Conservation (phyloP, 805 yeast species). For the Cyberlindnera maritima region DNA sequence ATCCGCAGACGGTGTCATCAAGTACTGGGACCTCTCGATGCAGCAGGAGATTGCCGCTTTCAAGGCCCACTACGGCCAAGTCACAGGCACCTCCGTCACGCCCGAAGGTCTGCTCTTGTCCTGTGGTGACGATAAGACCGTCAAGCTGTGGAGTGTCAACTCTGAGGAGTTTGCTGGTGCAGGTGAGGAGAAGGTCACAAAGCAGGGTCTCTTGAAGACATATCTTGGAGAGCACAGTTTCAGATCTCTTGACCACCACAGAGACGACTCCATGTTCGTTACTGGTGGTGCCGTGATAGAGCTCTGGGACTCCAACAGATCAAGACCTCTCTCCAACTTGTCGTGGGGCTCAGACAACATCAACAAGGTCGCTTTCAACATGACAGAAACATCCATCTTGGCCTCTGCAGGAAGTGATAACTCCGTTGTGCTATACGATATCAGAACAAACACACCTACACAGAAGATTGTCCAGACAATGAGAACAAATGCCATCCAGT, state of each 20-base stretch:
- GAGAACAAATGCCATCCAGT: conserved; percentile 81
- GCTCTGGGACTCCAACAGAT: conserved; percentile 86
- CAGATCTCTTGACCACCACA: conserved; percentile 83
- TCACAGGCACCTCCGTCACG: conserved; percentile 74
- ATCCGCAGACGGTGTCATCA: conserved; percentile 91
- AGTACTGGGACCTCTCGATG: conserved; percentile 88
- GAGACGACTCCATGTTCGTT: conserved; percentile 68
- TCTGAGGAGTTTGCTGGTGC: conserved; percentile 45
- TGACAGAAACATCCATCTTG: conserved; percentile 81
- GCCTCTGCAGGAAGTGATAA: conserved; percentile 89
- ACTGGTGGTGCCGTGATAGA: conserved; percentile 91
- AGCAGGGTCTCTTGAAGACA: conserved; percentile 67
- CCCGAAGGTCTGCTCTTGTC: conserved; percentile 59
- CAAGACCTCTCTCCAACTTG: conserved; percentile 70
- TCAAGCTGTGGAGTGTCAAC: conserved; percentile 84
- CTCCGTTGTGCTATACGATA: conserved; percentile 84
- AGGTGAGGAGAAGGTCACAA: conserved; percentile 33
- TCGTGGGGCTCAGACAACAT: conserved; percentile 98
- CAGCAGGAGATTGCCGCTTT: conserved; percentile 73
- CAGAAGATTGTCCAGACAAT: conserved; percentile 83
- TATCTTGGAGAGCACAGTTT: conserved; percentile 83
- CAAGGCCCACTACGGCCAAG: conserved; percentile 88
- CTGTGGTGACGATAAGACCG: conserved; percentile 87
- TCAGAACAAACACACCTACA: conserved; percentile 86
- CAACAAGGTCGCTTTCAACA: conserved; percentile 78